Evolutionary conservation across 768 basidiomycete genomes (phyloP), one percentile per base, ranked within the genome.

Genomic region (Trichaptum fuscoviolaceum): DNA sequence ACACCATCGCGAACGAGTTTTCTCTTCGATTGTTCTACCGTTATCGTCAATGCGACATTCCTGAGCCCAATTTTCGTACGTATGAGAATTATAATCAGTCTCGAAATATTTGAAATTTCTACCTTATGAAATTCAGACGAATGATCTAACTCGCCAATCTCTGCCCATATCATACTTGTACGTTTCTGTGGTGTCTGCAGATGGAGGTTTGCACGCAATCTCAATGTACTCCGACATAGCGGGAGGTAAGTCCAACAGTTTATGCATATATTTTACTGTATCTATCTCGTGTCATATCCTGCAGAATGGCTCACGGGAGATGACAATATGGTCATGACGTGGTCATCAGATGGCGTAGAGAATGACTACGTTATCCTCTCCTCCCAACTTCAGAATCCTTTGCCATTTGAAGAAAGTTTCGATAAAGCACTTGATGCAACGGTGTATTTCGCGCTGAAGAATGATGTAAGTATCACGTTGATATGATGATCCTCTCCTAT

Each of bases 211-310:
- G 1, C 87, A 87, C 71, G 72, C 74, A 20, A 82, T 87, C 17
- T 84, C 84, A 69, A 72, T 87, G 6, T 87, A 88, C 70, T 83
- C 82, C 20, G 86, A 87, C 70, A 84, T 87, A 72, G 85, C 82
- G 57, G 85, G 80, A 42, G 73, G 72, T 72, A 66, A 65, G 63
- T 36, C 62, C 34, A n/a, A n/a, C n/a, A n/a, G n/a, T n/a, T n/a
- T n/a, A n/a, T n/a, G n/a, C n/a, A n/a, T n/a, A n/a, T n/a, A n/a
- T 69, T 86, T 87, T 66, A 91, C 90, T 18, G 88, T 89, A 81
- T 90, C 89, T 59, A 89, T 90, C 17, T 52, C 25, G 6, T 27
- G 65, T 23, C 57, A 15, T 34, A 26, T 36, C 23, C 65, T 27
- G 12, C 15, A 34, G 83, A 84, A 74, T 85, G 83, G 83, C 79